Conservation (phyloP, 2,329 filamentous ascomycete genomes). For the Nectriaceae sp. region DNA sequence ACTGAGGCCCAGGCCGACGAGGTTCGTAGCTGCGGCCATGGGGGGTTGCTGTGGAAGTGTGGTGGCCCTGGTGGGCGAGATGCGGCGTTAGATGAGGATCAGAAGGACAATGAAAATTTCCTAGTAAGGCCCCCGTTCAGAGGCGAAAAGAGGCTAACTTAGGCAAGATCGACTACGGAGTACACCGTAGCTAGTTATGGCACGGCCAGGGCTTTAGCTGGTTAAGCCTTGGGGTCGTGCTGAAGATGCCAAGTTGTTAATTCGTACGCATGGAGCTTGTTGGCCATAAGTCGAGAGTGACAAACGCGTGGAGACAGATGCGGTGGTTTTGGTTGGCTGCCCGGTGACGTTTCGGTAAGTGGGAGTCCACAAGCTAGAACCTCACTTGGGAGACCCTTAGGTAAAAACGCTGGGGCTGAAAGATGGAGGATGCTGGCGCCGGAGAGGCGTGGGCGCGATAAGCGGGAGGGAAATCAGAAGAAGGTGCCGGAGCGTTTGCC, state of each 20-base stretch:
- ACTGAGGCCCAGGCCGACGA: conserved; percentile 30
- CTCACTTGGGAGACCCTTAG: too few relatives aligned
- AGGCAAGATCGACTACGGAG: background rate
- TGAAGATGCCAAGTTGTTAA: background rate
- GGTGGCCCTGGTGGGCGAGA: background rate
- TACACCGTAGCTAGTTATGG: background rate
- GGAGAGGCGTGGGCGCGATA: background rate
- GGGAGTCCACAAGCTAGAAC: too few relatives aligned
- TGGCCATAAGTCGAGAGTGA: background rate
- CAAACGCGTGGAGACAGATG: background rate
- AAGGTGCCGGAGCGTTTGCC: too few relatives aligned
- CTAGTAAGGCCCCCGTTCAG: background rate
- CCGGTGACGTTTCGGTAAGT: background rate
- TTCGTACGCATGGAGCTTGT: background rate
- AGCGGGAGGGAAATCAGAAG: background rate
- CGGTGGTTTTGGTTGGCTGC: background rate
- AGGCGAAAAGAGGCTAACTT: background rate
- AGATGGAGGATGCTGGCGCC: too few relatives aligned
- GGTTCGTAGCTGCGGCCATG: conserved; percentile 28
- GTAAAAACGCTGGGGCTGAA: too few relatives aligned
- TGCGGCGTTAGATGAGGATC: background rate
- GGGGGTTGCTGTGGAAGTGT: background rate
- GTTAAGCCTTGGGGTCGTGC: background rate
- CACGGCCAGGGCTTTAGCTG: background rate
- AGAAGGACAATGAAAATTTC: background rate